phyloP scores from a whole-genome alignment of 176 grass and related monocot species.

The Carex kokanica region DNA sequence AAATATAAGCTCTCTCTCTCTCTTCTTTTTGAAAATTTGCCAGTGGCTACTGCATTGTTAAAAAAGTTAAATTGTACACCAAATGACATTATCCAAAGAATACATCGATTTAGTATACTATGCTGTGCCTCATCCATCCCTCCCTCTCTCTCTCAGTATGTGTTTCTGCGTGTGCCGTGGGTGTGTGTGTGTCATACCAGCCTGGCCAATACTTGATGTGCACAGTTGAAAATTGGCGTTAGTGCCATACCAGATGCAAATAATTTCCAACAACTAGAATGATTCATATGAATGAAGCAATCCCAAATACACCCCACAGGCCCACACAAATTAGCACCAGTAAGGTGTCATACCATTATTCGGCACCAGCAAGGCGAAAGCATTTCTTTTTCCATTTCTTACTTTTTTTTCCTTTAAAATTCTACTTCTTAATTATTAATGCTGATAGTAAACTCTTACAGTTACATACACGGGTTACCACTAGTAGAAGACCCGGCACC shows the following conservation, averaged over 20 bases:
- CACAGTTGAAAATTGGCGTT: background rate
- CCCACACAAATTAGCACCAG: background rate
- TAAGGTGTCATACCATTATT: background rate
- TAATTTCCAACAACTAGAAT: background rate
- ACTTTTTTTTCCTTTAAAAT: conserved; percentile 21
- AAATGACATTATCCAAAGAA: too few species aligned
- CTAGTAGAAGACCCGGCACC: conserved; percentile 57
- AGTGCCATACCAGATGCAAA: background rate
- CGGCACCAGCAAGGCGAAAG: background rate
- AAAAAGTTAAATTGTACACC: too few species aligned
- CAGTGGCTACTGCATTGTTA: too few species aligned
- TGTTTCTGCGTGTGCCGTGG: background rate
- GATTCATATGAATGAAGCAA: background rate
- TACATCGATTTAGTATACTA: too few species aligned
- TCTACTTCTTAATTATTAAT: conserved; percentile 21
- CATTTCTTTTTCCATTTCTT: background rate
- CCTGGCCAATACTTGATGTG: background rate
- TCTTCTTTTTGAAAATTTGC: background rate
- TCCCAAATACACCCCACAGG: background rate
- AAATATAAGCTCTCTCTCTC: background rate
- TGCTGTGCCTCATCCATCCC: background rate
- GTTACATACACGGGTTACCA: conserved; percentile 84
- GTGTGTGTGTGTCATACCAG: background rate
- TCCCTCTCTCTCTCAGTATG: background rate
- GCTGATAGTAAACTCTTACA: conserved; percentile 35